These are phyloP conservation scores for Pseudogymnoascus sp. DNA, from an alignment of 2,329 filamentous ascomycete genomes.

Conservation along the genomic window DNA sequence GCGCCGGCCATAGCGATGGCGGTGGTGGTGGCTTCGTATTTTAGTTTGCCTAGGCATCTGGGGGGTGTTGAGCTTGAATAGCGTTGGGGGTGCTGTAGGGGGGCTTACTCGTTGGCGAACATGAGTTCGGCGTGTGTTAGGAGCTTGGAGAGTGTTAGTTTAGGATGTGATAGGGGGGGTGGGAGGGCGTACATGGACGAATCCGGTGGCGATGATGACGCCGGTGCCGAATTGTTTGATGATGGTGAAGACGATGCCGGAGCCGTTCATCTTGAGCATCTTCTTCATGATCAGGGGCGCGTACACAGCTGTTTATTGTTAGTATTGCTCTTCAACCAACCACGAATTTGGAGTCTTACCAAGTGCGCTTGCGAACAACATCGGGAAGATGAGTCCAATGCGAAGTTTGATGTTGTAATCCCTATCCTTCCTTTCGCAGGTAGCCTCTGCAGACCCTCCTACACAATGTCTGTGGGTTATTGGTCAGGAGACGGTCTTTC, in stretches of 20 bases:
- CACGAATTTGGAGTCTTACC: conserved; percentile 34
- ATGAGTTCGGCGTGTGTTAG: conserved; percentile 67
- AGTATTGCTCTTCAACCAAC: conserved; percentile 3
- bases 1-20: conserved; percentile 69
- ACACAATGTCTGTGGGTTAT: conserved; percentile 26
- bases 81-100: no score
- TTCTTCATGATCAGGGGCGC: conserved; percentile 57
- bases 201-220: conserved; percentile 65
- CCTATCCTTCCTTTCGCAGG: conserved; percentile 48
- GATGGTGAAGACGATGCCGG: conserved; percentile 48
- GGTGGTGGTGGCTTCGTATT: conserved; percentile 63
- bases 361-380: conserved; percentile 60
- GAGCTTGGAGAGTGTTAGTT: conserved; percentile 45
- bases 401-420: conserved; percentile 63
- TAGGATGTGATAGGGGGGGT: not conserved
- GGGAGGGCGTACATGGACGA: conserved; percentile 51
- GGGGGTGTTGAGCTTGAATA: not conserved
- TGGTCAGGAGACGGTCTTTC: no score
- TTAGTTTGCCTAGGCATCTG: conserved; percentile 54
- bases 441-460: conserved; percentile 15
- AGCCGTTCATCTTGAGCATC: conserved; percentile 44
- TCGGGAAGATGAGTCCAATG: conserved; percentile 65
- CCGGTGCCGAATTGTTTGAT: conserved; percentile 71
- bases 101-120: conserved; percentile 52
- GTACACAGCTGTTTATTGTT: conserved; percentile 46